Base-by-base conservation (phyloP, 495 filamentous ascomycete species). In the Tricharina praecox region DNA sequence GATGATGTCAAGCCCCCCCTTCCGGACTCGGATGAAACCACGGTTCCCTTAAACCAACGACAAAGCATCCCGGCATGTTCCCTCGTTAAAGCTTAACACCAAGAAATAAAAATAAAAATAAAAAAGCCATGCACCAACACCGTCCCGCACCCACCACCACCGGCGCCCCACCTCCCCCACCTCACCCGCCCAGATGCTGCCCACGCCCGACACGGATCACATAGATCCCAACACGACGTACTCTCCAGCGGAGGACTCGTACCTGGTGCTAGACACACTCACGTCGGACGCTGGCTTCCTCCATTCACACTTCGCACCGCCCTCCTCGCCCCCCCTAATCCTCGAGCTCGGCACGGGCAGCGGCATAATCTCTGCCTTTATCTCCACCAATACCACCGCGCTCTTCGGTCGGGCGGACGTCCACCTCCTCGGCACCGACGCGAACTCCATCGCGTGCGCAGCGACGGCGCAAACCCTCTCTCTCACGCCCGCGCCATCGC, bases 211-310 rank as follows among this genome's bases (percentile, higher is more conserved):
- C 43, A 97, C 90, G 15, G 77, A 79, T 18, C 90, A 97, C 66
- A 80, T 95, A 47, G 73, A 81, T 47, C 85, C 84, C 63, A 69
- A 81, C 60, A 76, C 75, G 23, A 75, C 95, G 55, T 97, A 97
- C 65, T 83, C 93, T 60, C 90, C 90, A 34, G 78, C 87, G 9
- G 90, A 95, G 65, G 90, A 97, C 64, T 92, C 85, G 15, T 96
- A 79, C 61, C 75, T 97, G n/a, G 70, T 97, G 26, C 73, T 97
- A 21, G 90, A 97, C 67, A 90, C 85, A 0, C 70, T 97, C 23
- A 84, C 85, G n/a, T 78, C 78, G 3, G 83, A 93, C 64, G 80
- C 73, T 3, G 49, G 68, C 26, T 97, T 87, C 62, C 77, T 95
- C 25, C 65, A 65, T 21, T 30, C 64, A 8, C 74, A 74, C 36